A percentile compares a stretch with the other conserved stretches of the same genome.
Conservation (phyloP, 2,329 filamentous ascomycete genomes). For the Dactylonectria macrodidyma region DNA sequence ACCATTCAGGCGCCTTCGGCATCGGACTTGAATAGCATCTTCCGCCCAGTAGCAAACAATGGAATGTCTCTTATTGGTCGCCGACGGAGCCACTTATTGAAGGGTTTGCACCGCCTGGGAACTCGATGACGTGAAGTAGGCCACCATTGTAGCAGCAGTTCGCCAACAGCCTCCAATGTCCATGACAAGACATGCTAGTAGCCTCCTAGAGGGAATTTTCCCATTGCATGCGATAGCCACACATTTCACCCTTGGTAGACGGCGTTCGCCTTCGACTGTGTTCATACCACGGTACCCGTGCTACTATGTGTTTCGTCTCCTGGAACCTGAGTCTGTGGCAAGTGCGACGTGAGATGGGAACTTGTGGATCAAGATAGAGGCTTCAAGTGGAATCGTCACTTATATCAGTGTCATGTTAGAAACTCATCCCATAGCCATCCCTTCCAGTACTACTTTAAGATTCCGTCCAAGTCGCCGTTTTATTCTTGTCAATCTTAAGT, state of each 20-base stretch:
- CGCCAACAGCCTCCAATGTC: constrained; percentile 3
- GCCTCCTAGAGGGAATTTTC: neutral
- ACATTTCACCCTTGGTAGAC: constrained; percentile 19
- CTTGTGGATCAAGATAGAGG: constrained; percentile 19
- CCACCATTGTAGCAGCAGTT: neutral
- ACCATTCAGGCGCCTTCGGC: neutral
- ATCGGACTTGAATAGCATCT: neutral
- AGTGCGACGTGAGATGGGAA: neutral
- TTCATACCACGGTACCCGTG: neutral
- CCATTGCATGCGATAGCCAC: neutral
- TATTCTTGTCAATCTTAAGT: constrained; percentile 8
- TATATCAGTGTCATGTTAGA: neutral
- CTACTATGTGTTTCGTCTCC: constrained; percentile 10
- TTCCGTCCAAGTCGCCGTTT: neutral
- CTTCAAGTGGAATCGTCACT: neutral
- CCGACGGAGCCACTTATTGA: neutral
- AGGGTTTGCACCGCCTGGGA: constrained; percentile 2
- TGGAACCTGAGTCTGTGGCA: neutral
- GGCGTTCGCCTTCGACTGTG: constrained; percentile 3
- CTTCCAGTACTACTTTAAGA: constrained; percentile 1
- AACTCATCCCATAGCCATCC: neutral
- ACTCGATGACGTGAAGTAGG: constrained; percentile 12
- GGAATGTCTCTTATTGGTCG: neutral
- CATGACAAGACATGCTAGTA: constrained; percentile 12
- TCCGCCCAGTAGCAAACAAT: neutral